These are phyloP conservation scores for Pouteria glomerata DNA, from an alignment of 148 eudicot species.

Conservation along the genomic window DNA sequence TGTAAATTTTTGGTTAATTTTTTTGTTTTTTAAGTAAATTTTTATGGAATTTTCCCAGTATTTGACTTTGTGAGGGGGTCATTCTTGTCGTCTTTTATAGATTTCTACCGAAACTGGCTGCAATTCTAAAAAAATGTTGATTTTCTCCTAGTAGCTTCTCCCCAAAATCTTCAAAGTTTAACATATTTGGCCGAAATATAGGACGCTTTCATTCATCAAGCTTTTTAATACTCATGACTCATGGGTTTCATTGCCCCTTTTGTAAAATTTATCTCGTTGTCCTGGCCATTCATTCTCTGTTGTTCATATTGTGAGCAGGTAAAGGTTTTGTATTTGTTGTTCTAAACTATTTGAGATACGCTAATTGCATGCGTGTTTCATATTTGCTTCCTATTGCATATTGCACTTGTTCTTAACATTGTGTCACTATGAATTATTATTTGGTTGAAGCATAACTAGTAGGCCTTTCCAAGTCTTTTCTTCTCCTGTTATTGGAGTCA, in stretches of 20 bases:
- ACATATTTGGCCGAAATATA: background rate
- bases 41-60: too few species aligned
- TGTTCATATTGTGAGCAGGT: background rate
- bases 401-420: background rate
- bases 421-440: background rate
- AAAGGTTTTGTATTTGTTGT: background rate
- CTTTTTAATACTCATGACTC: background rate
- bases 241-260: background rate
- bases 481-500: background rate
- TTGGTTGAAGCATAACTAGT: background rate
- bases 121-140: background rate
- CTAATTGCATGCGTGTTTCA: background rate
- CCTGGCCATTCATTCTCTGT: background rate
- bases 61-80: background rate
- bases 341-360: background rate
- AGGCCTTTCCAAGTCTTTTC: background rate
- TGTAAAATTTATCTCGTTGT: background rate
- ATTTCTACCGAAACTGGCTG: too few species aligned
- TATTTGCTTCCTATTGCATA: background rate
- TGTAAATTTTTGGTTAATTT: background rate
- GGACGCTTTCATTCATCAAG: background rate
- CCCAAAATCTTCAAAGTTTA: background rate
- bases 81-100: background rate
- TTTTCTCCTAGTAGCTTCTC: background rate
- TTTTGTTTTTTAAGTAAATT: too few species aligned